These are phyloP conservation scores for Trypanosoma vivax DNA, from an alignment of 208 protist genomes.

Conservation along the genomic window DNA sequence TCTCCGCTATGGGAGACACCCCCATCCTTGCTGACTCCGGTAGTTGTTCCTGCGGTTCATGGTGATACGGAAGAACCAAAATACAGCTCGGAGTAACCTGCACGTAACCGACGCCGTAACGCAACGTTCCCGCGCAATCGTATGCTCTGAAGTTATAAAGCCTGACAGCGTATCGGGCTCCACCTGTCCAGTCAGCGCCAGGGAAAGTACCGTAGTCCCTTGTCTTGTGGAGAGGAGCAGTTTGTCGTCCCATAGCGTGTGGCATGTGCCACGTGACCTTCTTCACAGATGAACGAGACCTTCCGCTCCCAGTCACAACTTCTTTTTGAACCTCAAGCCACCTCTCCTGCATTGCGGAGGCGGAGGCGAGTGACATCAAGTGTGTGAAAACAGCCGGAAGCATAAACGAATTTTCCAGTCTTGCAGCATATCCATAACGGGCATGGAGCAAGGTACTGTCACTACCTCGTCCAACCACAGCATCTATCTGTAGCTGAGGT, in stretches of 20 bases:
- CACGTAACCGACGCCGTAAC: constrained; percentile 60
- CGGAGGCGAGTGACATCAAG: constrained; percentile 44
- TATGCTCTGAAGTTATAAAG: constrained; percentile 65
- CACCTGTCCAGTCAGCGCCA: constrained; percentile 33
- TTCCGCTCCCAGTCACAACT: background rate
- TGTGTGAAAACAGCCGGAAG: constrained; percentile 42
- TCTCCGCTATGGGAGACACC: constrained; percentile 22
- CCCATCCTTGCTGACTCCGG: constrained; percentile 4
- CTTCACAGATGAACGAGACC: background rate
- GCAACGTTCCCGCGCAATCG: constrained; percentile 64
- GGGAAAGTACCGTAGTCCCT: constrained; percentile 47
- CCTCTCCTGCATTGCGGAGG: constrained; percentile 35
- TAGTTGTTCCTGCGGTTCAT: background rate
- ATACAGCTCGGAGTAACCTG: constrained; percentile 68
- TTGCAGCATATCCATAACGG: constrained; percentile 68
- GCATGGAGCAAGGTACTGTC: constrained; percentile 61
- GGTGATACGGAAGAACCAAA: constrained; percentile 25
- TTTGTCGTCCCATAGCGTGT: constrained; percentile 23
- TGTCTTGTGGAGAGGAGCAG: constrained; percentile 62
- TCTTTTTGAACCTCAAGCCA: constrained; percentile 34
- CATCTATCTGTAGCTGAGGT: constrained; percentile 53
- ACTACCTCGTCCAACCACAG: constrained; percentile 53
- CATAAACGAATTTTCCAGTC: constrained; percentile 33
- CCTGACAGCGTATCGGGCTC: constrained; percentile 47
- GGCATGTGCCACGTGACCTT: constrained; percentile 12